Percentiles rank a stretch among this genome's conserved stretches.
These are phyloP conservation scores for Penicillium sp. DNA, from an alignment of 2,329 filamentous ascomycete genomes.

Conservation along the genomic window DNA sequence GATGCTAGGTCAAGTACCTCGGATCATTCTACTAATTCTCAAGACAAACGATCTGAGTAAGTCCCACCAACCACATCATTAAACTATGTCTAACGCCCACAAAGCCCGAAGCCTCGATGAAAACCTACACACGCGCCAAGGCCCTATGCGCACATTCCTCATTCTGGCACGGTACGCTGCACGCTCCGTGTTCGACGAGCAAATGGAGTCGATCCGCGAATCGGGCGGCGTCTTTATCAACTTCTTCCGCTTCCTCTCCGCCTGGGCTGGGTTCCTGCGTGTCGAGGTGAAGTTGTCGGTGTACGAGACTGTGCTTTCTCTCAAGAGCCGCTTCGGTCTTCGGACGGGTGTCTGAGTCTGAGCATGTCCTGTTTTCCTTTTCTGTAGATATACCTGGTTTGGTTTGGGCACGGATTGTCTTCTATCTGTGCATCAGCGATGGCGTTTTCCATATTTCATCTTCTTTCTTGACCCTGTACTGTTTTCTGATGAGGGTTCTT, in stretches of 20 bases:
- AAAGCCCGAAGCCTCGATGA: constrained; percentile 83
- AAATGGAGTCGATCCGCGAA: constrained; percentile 52
- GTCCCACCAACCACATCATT: constrained; percentile 21
- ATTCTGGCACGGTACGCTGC: constrained; percentile 65
- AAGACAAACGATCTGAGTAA: constrained; percentile 93
- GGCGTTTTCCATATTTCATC: constrained; percentile 20
- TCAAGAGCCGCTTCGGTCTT: constrained; percentile 52
- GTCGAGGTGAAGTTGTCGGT: constrained; percentile 57
- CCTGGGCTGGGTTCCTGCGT: constrained; percentile 54
- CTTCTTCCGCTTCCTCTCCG: constrained; percentile 50
- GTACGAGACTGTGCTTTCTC: constrained; percentile 58
- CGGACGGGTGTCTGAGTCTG: constrained; percentile 3
- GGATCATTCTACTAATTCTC: constrained; percentile 89
- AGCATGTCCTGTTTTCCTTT: background rate
- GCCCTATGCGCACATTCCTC: constrained; percentile 61
- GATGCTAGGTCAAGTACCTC: constrained; percentile 80
- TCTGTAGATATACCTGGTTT: constrained; percentile 18
- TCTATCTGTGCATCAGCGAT: constrained; percentile 32
- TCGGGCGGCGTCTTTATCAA: constrained; percentile 55
- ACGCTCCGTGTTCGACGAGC: constrained; percentile 61
- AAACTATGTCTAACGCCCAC: constrained; percentile 7
- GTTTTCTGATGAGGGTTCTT: background rate
- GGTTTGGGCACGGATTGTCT: constrained; percentile 22
- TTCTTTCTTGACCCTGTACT: background rate
- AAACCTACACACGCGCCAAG: constrained; percentile 59